Percentiles rank a stretch among this genome's conserved stretches.
These are phyloP conservation scores for Taxillus chinensis DNA, from an alignment of 164 flowering plant genomes.

Conservation along the genomic window DNA sequence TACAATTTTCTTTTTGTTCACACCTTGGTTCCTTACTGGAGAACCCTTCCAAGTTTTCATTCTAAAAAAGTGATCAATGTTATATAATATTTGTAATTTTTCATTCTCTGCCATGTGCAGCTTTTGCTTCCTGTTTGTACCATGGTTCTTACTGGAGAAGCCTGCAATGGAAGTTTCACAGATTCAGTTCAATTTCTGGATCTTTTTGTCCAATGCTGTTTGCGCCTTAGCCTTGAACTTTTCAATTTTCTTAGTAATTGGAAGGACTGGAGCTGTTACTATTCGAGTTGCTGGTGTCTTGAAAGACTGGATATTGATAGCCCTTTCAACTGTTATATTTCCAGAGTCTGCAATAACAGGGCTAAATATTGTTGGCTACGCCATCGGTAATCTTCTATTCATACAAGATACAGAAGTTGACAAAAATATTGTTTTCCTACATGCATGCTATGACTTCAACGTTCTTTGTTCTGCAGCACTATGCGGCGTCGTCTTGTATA, in stretches of 20 bases:
- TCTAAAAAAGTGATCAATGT: too few relatives aligned
- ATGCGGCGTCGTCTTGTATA: constrained; percentile 94
- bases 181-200: constrained; percentile 91
- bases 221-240: constrained; percentile 91
- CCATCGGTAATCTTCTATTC: constrained; percentile 51
- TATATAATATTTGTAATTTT: too few relatives aligned
- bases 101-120: constrained; percentile 37
- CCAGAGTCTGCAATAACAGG: constrained; percentile 92
- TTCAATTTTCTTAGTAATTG: constrained; percentile 88
- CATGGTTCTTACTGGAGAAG: constrained; percentile 87
- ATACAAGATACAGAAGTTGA: background rate
- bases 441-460: background rate
- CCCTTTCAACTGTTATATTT: constrained; percentile 90
- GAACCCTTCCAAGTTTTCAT: too few relatives aligned
- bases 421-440: background rate
- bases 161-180: constrained; percentile 75
- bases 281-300: constrained; percentile 95
- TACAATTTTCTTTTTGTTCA: too few relatives aligned
- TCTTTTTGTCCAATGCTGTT: constrained; percentile 86
- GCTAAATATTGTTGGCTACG: constrained; percentile 86
- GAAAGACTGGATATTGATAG: constrained; percentile 95
- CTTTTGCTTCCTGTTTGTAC: constrained; percentile 76
- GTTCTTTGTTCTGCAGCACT: constrained; percentile 42
- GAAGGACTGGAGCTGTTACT: constrained; percentile 97
- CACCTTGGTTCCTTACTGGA: too few relatives aligned